Percentiles rank a stretch among this genome's conserved stretches.
Conservation (phyloP, 257 asterid species). For the Solanum pinnatisectum region DNA sequence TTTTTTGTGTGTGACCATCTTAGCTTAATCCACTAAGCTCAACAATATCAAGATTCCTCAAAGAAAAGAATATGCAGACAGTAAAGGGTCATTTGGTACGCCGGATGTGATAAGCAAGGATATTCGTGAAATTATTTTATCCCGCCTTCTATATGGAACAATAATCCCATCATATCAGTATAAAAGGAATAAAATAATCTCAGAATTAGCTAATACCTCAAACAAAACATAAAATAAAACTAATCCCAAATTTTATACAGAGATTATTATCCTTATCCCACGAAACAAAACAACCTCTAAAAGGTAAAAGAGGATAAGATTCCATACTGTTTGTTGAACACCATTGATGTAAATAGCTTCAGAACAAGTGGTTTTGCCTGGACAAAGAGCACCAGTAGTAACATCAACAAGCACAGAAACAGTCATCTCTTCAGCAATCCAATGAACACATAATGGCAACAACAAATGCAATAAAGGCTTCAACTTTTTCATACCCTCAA, state of each 20-base stretch:
- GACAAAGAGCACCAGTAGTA: slow-evolving; percentile 80
- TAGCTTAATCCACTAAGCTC: not conserved
- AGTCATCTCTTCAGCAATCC: slow-evolving; percentile 94
- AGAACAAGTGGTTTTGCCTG: slow-evolving; percentile 50
- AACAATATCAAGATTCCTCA: not conserved
- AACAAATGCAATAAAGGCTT: slow-evolving; percentile 52
- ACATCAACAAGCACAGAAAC: slow-evolving; percentile 80
- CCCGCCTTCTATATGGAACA: not conserved
- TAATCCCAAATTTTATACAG: not conserved
- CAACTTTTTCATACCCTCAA: slow-evolving; percentile 36
- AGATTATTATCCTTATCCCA: not conserved
- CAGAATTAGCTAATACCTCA: too few relatives aligned
- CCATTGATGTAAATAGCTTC: slow-evolving; percentile 79
- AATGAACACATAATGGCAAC: slow-evolving; percentile 66
- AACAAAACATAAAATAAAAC: not conserved
- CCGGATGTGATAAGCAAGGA: not conserved
- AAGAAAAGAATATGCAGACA: not conserved
- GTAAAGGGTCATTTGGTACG: not conserved
- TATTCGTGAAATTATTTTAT: not conserved
- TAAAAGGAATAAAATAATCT: not conserved
- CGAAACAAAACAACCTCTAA: not conserved
- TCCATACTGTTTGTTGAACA: slow-evolving; percentile 74
- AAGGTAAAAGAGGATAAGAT: not conserved
- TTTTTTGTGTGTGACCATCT: not conserved
- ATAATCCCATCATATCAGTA: not conserved